Evolutionary conservation across 106 monocot genomes (phyloP).

Genomic region (Narthecium ossifragum): DNA sequence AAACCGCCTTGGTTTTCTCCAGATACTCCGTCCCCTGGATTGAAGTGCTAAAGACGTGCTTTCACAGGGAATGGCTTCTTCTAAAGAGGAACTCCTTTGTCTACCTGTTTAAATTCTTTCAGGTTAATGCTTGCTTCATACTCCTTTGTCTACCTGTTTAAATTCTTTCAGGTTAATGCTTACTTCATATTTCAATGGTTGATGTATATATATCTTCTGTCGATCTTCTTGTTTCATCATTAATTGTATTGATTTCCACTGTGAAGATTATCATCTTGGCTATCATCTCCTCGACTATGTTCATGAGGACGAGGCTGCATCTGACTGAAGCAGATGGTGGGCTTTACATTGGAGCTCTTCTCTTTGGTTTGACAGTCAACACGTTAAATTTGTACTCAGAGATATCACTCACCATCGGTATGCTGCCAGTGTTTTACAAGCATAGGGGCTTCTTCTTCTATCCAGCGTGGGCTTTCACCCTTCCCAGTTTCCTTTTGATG

Average conservation of each 20-base stretch:
- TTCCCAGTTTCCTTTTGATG: constrained; percentile 49
- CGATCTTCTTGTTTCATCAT: not conserved
- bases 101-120: constrained; percentile 52
- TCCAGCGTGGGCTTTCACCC: constrained; percentile 59
- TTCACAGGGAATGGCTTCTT: constrained; percentile 67
- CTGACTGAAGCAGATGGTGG: constrained; percentile 32
- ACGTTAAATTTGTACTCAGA: constrained; percentile 82
- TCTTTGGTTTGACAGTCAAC: constrained; percentile 42
- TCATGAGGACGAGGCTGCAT: constrained; percentile 50
- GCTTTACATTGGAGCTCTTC: constrained; percentile 58
- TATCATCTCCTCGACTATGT: constrained; percentile 50
- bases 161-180: constrained; percentile 30
- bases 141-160: constrained; percentile 68
- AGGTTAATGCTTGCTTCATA: constrained; percentile 21
- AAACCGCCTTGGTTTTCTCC: constrained; percentile 41
- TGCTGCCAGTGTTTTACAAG: constrained; percentile 86
- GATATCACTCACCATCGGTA: constrained; percentile 34
- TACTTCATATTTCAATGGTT: not conserved
- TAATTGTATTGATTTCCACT: no score
- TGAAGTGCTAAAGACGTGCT: constrained; percentile 48
- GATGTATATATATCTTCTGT: not conserved
- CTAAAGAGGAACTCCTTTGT: constrained; percentile 68
- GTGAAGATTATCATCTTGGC: constrained; percentile 50
- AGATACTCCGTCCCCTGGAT: constrained; percentile 17
- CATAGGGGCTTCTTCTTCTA: constrained; percentile 69